A percentile compares a stretch with the other conserved stretches of the same genome.
Conservation (phyloP, 2,329 filamentous ascomycete genomes). For the Aspergillus ibericus region DNA sequence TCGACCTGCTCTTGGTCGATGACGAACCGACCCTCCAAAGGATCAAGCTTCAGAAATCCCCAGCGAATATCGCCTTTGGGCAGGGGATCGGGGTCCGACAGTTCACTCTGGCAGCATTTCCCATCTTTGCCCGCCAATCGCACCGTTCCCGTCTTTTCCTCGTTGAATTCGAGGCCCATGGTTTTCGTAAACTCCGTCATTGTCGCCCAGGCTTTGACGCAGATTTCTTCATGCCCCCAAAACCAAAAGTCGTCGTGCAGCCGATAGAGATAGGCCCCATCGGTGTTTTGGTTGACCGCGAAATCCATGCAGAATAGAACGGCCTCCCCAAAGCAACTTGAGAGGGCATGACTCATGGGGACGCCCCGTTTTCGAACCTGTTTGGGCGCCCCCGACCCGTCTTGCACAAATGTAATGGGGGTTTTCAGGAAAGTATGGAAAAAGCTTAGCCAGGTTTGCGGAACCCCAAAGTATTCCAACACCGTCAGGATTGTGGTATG, state of each 20-base stretch:
- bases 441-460: constrained; percentile 57
- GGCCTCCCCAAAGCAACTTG: constrained; percentile 60
- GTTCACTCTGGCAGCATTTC: constrained; percentile 7
- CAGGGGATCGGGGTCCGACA: constrained; percentile 31
- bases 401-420: constrained; percentile 59
- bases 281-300: constrained; percentile 59
- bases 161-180: constrained; percentile 60
- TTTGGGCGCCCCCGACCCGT: constrained; percentile 47
- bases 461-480: constrained; percentile 60
- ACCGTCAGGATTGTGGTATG: constrained; percentile 61
- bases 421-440: constrained; percentile 61
- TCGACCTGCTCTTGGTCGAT: constrained; percentile 62
- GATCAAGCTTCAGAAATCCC: constrained; percentile 61
- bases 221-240: constrained; percentile 58
- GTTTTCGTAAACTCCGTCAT: constrained; percentile 56
- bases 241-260: constrained; percentile 69
- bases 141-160: constrained; percentile 58
- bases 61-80: constrained; percentile 58
- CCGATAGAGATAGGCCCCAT: constrained; percentile 58
- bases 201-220: constrained; percentile 60
- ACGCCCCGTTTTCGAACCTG: constrained; percentile 57
- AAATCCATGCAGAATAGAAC: constrained; percentile 67
- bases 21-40: constrained; percentile 54
- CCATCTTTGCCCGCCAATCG: constrained; percentile 33
- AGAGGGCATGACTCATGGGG: constrained; percentile 61